Evolutionary conservation across 225 moss, liverwort and hornwort genomes (phyloP).

Genomic region (Ulota crispa): DNA sequence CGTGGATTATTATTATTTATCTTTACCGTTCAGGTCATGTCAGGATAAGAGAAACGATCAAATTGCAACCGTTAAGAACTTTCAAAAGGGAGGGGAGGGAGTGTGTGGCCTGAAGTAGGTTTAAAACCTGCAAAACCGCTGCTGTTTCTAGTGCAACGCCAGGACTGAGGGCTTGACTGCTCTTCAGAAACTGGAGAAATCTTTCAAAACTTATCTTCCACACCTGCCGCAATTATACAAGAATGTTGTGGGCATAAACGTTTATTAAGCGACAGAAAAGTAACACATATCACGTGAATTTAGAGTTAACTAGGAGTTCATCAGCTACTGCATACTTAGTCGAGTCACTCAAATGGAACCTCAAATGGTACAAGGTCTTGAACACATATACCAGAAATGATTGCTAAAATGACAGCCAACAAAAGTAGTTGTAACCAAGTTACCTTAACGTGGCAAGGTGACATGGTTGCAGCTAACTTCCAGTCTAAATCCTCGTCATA

Average conservation of each 20-base stretch:
- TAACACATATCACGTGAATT: background rate
- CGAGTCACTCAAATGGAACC: background rate
- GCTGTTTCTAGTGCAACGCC: conserved; percentile 96
- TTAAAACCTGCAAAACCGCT: conserved; percentile 84
- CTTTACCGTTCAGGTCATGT: background rate
- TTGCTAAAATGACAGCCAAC: background rate
- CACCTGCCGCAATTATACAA: conserved; percentile 52
- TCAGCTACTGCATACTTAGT: conserved; percentile 7
- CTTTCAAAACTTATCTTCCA: conserved; percentile 95
- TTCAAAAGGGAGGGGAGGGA: background rate
- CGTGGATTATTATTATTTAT: background rate
- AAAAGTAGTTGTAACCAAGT: background rate
- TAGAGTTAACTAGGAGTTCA: background rate
- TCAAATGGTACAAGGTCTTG: conserved; percentile 4
- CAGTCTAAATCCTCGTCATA: conserved; percentile 88
- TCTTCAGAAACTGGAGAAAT: conserved; percentile 87
- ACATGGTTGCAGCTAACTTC: conserved; percentile 95
- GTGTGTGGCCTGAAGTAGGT: conserved; percentile 4
- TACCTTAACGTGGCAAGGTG: conserved; percentile 99
- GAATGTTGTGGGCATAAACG: conserved; percentile 6
- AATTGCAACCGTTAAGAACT: conserved; percentile 12
- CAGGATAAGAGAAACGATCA: conserved; percentile 11
- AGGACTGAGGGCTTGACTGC: conserved; percentile 92
- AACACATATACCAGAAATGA: conserved; percentile 3
- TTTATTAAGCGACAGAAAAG: background rate